A percentile compares a stretch with the other conserved stretches of the same genome.
These are phyloP conservation scores for Pythium coloratum DNA, from an alignment of 352 stramenopile genomes.

Conservation along the genomic window DNA sequence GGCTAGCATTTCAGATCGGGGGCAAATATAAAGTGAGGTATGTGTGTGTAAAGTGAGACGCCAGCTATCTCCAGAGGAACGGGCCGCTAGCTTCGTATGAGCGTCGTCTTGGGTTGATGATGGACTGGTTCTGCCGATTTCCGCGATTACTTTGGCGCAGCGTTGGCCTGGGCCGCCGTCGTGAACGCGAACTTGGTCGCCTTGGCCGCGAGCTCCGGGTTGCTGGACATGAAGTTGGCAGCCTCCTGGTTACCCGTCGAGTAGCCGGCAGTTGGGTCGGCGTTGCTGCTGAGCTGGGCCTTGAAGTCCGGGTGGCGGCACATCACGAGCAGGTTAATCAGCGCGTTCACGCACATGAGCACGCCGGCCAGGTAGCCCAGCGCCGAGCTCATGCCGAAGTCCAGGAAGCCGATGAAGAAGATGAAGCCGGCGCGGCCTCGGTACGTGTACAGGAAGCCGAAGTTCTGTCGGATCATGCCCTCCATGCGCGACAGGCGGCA, in stretches of 20 bases:
- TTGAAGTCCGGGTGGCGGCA: constrained; percentile 88
- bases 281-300: constrained; percentile 62
- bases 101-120: background rate
- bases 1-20: background rate
- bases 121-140: background rate
- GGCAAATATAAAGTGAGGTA: constrained; percentile 14
- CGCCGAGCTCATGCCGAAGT: constrained; percentile 86
- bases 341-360: constrained; percentile 86
- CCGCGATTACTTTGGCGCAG: constrained; percentile 23
- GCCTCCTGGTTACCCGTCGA: constrained; percentile 82
- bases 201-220: constrained; percentile 74
- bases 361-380: constrained; percentile 71
- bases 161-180: constrained; percentile 30
- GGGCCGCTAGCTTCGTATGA: background rate
- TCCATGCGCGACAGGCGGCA: constrained; percentile 88
- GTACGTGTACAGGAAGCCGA: constrained; percentile 89
- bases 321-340: constrained; percentile 88
- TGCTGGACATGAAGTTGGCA: constrained; percentile 78
- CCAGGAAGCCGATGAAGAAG: constrained; percentile 89
- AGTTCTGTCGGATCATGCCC: constrained; percentile 76
- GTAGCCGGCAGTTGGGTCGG: constrained; percentile 79
- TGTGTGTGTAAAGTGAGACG: background rate
- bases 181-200: constrained; percentile 80
- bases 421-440: constrained; percentile 84
- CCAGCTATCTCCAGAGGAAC: background rate